These are phyloP conservation scores for Sphaerosporella brunnea DNA, from an alignment of 495 filamentous ascomycete species.

Conservation along the genomic window DNA sequence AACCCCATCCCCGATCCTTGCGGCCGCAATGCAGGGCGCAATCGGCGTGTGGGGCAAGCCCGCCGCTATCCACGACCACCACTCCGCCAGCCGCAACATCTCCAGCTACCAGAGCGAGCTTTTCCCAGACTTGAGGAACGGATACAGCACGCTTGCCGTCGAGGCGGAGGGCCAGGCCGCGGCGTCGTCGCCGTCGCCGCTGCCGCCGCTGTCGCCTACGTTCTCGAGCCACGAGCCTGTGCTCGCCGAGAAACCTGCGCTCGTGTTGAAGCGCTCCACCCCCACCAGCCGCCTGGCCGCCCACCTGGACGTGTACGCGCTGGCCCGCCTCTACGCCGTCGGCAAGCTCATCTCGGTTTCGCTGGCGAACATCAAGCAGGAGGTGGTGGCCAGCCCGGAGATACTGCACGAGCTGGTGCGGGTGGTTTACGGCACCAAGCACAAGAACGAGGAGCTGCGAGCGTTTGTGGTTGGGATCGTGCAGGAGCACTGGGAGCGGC, in stretches of 20 bases:
- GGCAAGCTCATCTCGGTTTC: background rate
- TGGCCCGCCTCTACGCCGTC: constrained; percentile 2
- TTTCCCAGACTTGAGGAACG: background rate
- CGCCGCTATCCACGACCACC: constrained; percentile 7
- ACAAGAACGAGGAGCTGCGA: constrained; percentile 1
- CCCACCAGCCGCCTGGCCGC: background rate
- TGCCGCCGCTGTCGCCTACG: background rate
- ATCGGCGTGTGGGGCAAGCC: constrained; percentile 20
- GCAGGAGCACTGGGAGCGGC: constrained; percentile 2
- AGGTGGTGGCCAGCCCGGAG: background rate
- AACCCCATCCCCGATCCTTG: constrained; percentile 14
- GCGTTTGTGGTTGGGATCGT: constrained; percentile 6
- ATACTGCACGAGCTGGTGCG: constrained; percentile 6
- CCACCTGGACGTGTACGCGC: constrained; percentile 3
- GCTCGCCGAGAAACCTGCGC: background rate
- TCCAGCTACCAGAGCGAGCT: background rate
- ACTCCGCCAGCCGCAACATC: background rate
- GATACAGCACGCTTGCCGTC: background rate
- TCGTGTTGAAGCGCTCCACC: background rate
- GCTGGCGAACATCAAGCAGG: background rate
- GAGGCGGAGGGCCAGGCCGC: background rate
- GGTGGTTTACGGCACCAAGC: constrained; percentile 4
- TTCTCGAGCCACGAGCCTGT: constrained; percentile 1
- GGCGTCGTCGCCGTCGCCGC: background rate
- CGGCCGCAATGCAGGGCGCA: constrained; percentile 14